Evolutionary conservation across 2,329 filamentous ascomycete genomes (phyloP), one percentile per base, ranked within the genome.

Genomic region (Chaetomium strumarium): DNA sequence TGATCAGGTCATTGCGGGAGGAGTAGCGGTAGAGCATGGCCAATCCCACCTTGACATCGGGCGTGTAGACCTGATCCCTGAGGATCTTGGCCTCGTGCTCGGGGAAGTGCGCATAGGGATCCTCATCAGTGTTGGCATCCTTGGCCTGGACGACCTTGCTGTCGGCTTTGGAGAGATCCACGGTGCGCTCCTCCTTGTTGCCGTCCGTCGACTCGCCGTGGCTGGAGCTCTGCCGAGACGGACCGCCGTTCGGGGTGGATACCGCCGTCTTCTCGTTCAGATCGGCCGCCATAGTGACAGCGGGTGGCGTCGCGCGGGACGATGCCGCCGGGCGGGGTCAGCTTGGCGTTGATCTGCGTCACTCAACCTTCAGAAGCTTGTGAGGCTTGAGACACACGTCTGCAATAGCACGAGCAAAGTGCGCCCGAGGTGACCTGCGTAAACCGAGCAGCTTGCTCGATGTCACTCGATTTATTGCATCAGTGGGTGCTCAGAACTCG

Each of bases 1-100:
- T 81, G 55, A 83, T 58, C 14, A 84, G 63, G 63, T 91, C 87
- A 58, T 75, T 77, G 45, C 70, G 75, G 1, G 83, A 84, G 3
- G 86, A 80, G 72, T 89, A 91, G 57, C 86, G 81, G 66, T 81
- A 90, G 17, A 90, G 73, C 0, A 79, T 79, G 55, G 75, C 73
- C 57, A 84, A 77, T n/a, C 80, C 83, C 33, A 87, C 75, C 61
- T 82, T 82, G 52, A 83, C 73, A 11, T 78, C 73, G 31, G 83
- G 83, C 0, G 82, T 82, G 46, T 83, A 71, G 56, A 90, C 75
- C 69, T 93, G 88, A 53, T 73, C 75, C 66, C 78, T 83, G 55
- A 93, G 70, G 49, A 92, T 79, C 17, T 77, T 73, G 49, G 78
- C 83, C 68, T 92, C 85, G 19, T 45, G 43, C 39, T 60, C 60